Evolutionary conservation across 441 rosid species (phyloP).

Genomic region (Euphorbia celastroides): DNA sequence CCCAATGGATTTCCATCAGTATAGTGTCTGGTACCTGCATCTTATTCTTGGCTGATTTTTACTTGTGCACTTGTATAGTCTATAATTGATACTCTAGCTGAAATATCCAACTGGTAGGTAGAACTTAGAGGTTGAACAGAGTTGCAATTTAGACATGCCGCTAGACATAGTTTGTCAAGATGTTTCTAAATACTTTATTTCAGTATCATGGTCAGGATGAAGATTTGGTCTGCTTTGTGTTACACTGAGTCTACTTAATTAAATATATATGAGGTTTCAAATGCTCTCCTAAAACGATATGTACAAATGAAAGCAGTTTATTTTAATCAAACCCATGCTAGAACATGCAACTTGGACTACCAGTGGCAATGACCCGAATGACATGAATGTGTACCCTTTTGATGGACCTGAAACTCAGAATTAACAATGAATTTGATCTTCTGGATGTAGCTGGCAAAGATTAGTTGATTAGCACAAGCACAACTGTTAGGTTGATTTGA

Average conservation of each 20-base stretch:
- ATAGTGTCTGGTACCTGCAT: not conserved
- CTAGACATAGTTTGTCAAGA: not conserved
- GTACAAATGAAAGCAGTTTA: slow-evolving; percentile 14
- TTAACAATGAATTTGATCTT: slow-evolving; percentile 42
- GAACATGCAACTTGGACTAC: slow-evolving; percentile 34
- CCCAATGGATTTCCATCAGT: slow-evolving; percentile 17
- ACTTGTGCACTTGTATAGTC: slow-evolving; percentile 14
- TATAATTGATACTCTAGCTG: not conserved
- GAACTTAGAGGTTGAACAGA: not conserved
- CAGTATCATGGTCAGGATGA: not conserved
- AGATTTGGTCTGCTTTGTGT: too few species aligned
- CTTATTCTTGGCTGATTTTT: not conserved
- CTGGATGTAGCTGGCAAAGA: slow-evolving; percentile 39
- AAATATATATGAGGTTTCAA: not conserved
- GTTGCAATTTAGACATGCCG: not conserved
- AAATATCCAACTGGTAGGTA: not conserved
- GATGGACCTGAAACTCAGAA: slow-evolving; percentile 44
- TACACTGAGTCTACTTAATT: too few species aligned
- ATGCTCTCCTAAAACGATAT: slow-evolving; percentile 11
- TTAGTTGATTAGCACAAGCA: slow-evolving; percentile 32
- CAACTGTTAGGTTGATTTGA: slow-evolving; percentile 40
- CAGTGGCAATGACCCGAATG: slow-evolving; percentile 43
- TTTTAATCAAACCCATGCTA: slow-evolving; percentile 29
- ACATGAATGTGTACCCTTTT: slow-evolving; percentile 41
- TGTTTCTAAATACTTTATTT: not conserved